Base-by-base conservation (phyloP, 1,284 basidiomycete species). In the Mycena sp. region DNA sequence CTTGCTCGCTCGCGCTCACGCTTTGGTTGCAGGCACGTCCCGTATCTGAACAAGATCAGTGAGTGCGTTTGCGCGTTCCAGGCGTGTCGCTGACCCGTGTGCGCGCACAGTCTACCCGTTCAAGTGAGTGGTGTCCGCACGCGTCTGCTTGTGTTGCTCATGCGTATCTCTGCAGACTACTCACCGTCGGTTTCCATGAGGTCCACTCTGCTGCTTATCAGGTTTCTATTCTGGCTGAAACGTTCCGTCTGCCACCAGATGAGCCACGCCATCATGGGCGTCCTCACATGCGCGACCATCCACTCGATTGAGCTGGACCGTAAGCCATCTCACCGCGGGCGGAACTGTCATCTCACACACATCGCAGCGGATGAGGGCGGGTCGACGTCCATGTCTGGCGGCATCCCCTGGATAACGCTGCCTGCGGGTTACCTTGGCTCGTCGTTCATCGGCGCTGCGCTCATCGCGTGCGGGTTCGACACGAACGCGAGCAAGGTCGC, bases 371-470 rank as follows among this genome's bases (percentile, higher is more conserved):
- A 98, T 72, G 96, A 98, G 79, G 96, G 96, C 17, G 97, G 97
- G 2, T 89, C 91, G 12, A 99, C 97, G 0, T 83, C 87, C 29
- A 98, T 99, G 96, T 89, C 32, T 35, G 32, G 14, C 32, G 32
- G 14, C 32, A 90, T 98, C 43, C 83, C 89, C 11, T 92, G 91
- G 83, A 83, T 97, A 52, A 94, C 94, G 1, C 82, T 95, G 0
- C 94, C 94, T 0, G 94, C 95, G 1, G 95, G 95, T 37, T 99
- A 99, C 76, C 89, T 98, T 30, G 97, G 97, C 11, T 95, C 92
- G 2, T 91, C 91, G 3, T 80, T 98, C 72, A 96, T 98, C 63
- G 97, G 97, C 23, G 95, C 94, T 0, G 87, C 85, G 50, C 81
- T 98, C 28, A 96, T 98, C 66, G 88, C 95, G 6, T 97, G 95